Percentiles rank a stretch among this genome's conserved stretches.
phyloP scores from a whole-genome alignment of 176 grass and related monocot species.

The Oryza meridionalis region DNA sequence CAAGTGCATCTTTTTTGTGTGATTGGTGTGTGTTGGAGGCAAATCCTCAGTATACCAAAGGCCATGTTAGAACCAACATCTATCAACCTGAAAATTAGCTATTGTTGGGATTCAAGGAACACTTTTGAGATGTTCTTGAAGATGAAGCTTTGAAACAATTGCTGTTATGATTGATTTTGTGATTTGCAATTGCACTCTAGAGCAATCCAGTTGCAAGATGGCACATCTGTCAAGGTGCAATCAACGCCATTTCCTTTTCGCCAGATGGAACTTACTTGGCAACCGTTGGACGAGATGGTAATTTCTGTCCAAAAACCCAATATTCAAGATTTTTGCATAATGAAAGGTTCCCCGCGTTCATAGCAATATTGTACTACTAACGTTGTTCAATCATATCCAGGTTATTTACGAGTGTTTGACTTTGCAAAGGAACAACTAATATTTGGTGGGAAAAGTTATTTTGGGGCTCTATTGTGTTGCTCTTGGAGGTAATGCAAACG shows the following conservation, averaged over 20 bases:
- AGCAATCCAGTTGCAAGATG: slow-evolving; percentile 90
- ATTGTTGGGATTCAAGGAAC: not conserved
- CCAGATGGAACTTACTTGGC: slow-evolving; percentile 81
- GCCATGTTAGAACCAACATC: slow-evolving; percentile 16
- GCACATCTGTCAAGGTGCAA: slow-evolving; percentile 94
- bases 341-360: not conserved
- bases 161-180: slow-evolving; percentile 39
- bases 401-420: slow-evolving; percentile 99
- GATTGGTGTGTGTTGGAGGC: too few species aligned
- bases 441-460: slow-evolving; percentile 99
- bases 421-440: slow-evolving; percentile 79
- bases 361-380: slow-evolving; percentile 37
- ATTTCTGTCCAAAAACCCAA: slow-evolving; percentile 33
- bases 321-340: slow-evolving; percentile 13
- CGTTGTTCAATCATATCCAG: slow-evolving; percentile 52
- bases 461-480: slow-evolving; percentile 94
- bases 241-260: slow-evolving; percentile 92
- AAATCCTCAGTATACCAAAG: not conserved
- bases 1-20: too few species aligned
- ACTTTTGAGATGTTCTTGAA: slow-evolving; percentile 20
- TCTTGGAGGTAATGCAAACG: slow-evolving; percentile 84
- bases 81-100: not conserved
- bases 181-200: slow-evolving; percentile 62
- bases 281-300: slow-evolving; percentile 95
- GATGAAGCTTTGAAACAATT: slow-evolving; percentile 13